Evolutionary conservation across 441 rosid genomes (phyloP).

Genomic region (Flueggea neowawraea): DNA sequence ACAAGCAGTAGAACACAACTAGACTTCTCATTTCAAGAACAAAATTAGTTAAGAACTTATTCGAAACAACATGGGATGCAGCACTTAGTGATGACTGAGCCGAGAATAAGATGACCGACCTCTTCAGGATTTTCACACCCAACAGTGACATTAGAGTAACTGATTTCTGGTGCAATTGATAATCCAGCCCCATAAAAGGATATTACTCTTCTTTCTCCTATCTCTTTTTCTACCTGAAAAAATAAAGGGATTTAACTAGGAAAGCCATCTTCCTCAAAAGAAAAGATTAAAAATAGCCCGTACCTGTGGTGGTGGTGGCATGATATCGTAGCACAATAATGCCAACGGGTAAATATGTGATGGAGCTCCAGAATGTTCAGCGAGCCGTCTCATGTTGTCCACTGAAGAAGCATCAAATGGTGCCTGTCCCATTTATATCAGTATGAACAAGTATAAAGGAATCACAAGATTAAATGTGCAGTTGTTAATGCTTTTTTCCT

Average conservation of each 20-base stretch:
- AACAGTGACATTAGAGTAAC: conserved; percentile 47
- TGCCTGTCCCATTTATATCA: conserved; percentile 65
- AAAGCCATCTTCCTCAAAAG: neutral
- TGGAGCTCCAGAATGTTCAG: conserved; percentile 77
- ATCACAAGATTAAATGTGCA: conserved; percentile 13
- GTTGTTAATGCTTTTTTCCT: neutral
- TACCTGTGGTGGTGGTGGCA: conserved; percentile 95
- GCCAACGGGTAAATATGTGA: conserved; percentile 88
- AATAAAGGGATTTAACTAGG: conserved; percentile 18
- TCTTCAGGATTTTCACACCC: conserved; percentile 56
- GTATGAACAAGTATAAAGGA: conserved; percentile 24
- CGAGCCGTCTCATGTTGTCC: conserved; percentile 95
- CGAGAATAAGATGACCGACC: conserved; percentile 37
- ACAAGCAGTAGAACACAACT: no score
- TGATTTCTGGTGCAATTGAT: conserved; percentile 65
- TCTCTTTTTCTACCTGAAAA: conserved; percentile 86
- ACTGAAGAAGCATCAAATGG: conserved; percentile 87
- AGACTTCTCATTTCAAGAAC: neutral
- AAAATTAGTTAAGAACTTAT: neutral
- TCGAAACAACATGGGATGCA: neutral
- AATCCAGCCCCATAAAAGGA: conserved; percentile 71
- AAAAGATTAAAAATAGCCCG: conserved; percentile 13
- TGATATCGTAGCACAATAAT: conserved; percentile 78
- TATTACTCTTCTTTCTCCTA: conserved; percentile 83
- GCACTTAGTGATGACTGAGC: no score